Evolutionary conservation across 164 flowering plant genomes (phyloP).

Genomic region (Piper betle): DNA sequence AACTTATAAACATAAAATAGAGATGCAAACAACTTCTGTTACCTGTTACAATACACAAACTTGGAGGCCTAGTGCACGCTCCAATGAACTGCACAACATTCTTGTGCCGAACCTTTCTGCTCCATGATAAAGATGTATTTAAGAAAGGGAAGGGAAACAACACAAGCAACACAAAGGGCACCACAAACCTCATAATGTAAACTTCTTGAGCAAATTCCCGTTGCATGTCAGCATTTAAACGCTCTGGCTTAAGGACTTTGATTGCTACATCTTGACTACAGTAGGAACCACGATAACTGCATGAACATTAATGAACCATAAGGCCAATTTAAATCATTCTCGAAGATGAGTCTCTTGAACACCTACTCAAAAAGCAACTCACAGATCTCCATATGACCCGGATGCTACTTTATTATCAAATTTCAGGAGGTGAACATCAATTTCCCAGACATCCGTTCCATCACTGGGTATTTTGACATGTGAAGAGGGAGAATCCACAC

Average conservation of each 20-base stretch:
- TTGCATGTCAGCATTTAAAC: constrained; percentile 54
- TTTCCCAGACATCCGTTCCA: constrained; percentile 82
- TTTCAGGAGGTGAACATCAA: constrained; percentile 43
- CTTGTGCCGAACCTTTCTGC: constrained; percentile 95
- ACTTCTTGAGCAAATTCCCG: constrained; percentile 87
- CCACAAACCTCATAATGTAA: constrained; percentile 69
- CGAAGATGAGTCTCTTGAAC: not conserved
- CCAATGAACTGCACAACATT: constrained; percentile 99
- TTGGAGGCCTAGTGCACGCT: constrained; percentile 84
- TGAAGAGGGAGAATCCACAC: constrained; percentile 13
- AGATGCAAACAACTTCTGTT: not conserved
- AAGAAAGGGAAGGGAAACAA: constrained; percentile 5
- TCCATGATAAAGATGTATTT: constrained; percentile 4
- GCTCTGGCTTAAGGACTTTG: constrained; percentile 69
- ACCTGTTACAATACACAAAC: constrained; percentile 96
- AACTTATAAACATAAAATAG: not conserved
- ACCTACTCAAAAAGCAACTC: constrained; percentile 22
- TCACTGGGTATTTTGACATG: constrained; percentile 49
- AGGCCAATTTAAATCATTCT: not conserved
- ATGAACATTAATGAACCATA: constrained; percentile 1
- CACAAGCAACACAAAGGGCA: not conserved
- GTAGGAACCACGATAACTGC: constrained; percentile 72
- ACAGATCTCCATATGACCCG: constrained; percentile 77
- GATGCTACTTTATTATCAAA: constrained; percentile 63
- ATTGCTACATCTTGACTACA: constrained; percentile 92